Percentiles rank a stretch among this genome's conserved stretches.
These are phyloP conservation scores for Tripterygium wilfordii DNA, from an alignment of 177 flowering plant species.

Conservation along the genomic window DNA sequence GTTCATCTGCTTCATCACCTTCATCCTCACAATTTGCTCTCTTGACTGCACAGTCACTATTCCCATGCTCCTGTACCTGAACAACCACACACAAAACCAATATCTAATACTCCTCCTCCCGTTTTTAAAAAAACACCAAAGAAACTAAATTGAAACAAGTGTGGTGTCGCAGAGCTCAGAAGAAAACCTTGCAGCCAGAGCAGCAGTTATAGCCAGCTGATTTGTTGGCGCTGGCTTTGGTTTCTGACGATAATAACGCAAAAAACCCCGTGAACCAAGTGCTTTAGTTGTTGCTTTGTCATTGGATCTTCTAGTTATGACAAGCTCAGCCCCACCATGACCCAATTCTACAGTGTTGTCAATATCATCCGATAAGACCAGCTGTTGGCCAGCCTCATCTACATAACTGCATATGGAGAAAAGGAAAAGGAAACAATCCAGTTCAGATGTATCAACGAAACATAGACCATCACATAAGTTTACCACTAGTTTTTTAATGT, in stretches of 20 bases:
- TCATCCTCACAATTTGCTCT: slow-evolving; percentile 73
- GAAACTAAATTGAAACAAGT: neutral
- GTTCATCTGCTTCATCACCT: slow-evolving; percentile 73
- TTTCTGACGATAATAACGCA: slow-evolving; percentile 91
- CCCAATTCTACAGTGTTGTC: slow-evolving; percentile 56
- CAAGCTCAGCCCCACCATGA: slow-evolving; percentile 82
- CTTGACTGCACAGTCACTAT: slow-evolving; percentile 74
- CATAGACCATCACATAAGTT: neutral
- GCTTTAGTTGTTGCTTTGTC: slow-evolving; percentile 31
- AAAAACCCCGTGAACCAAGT: slow-evolving; percentile 79
- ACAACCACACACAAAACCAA: neutral
- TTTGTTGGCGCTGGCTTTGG: slow-evolving; percentile 67
- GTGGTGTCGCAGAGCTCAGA: neutral
- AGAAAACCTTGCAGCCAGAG: slow-evolving; percentile 69
- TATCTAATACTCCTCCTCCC: neutral
- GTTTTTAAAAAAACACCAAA: neutral
- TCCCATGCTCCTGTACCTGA: slow-evolving; percentile 95
- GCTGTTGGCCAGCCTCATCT: slow-evolving; percentile 64
- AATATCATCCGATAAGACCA: slow-evolving; percentile 44
- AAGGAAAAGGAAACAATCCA: neutral
- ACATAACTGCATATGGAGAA: slow-evolving; percentile 40
- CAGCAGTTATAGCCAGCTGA: slow-evolving; percentile 43
- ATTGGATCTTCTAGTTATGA: slow-evolving; percentile 50
- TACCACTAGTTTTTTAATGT: too few relatives aligned
- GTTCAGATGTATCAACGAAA: neutral